Evolutionary conservation across 495 filamentous ascomycete species (phyloP), one percentile per base, ranked within the genome.

Genomic region (Talaromyces stipitatus): DNA sequence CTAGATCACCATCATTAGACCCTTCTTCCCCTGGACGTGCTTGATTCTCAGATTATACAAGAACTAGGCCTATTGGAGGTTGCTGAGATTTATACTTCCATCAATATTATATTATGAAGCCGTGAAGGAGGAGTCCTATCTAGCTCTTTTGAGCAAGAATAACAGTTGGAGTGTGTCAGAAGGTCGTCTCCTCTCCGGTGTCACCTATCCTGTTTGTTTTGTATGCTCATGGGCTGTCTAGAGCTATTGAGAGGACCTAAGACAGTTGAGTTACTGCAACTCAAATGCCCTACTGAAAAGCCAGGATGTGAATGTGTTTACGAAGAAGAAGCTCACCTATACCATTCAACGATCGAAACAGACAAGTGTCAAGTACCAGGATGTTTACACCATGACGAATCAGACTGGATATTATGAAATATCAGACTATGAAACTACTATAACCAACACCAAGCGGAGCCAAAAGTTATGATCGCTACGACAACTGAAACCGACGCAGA

Each of bases 371-470:
- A 33, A 43, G 56, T 23, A n/a, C n/a, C 51, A 27, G 18, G 28
- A 24, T 14, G 27, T 8, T 29, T 18, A 51, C 48, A 58, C 11
- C 33, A 12, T 38, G n/a, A n/a, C n/a, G 10, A n/a, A n/a, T n/a
- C n/a, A 16, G 33, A 38, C n/a, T 38, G 27, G 27, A 8, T 4
- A 3, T 8, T 29, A 29, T 3, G 3, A 38, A 2, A 5, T 11
- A 3, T 38, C 4, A 26, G 48, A 58, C 32, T 23, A 58, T 38
- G 30, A 23, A 5, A 58, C 43, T 4, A 32, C 29, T 36, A 45
- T 58, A 20, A 38, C n/a, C 59, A 54, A 57, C 18, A 43, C 4
- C 56, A 61, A 18, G 55, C 52, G 22, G 52, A 61, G 2, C 36
- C 20, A 0, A 53, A 32, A 61, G 58, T 56, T 12, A 61, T 50